These are phyloP conservation scores for Penicillium maclennaniae DNA, from an alignment of 495 filamentous ascomycete species.

Conservation along the genomic window DNA sequence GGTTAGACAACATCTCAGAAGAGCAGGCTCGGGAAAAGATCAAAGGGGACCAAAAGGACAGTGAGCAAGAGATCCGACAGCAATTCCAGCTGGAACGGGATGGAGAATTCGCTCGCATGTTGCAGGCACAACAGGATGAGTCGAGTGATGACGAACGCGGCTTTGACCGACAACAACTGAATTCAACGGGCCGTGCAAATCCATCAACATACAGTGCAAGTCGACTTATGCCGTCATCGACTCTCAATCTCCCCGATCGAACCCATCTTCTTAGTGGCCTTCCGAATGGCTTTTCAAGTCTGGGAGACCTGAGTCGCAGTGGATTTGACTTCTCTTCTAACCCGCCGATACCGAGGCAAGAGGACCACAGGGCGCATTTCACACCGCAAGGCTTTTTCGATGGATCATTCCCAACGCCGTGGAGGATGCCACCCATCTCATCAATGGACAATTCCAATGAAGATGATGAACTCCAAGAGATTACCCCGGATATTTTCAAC, in stretches of 20 bases:
- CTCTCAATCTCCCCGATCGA: slow-evolving; percentile 9
- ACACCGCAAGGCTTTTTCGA: no score
- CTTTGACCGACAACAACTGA: not conserved
- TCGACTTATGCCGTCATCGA: not conserved
- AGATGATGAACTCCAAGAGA: slow-evolving; percentile 25
- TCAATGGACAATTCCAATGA: not conserved
- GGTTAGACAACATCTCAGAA: slow-evolving; percentile 18
- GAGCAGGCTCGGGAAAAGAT: slow-evolving; percentile 28
- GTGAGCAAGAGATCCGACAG: slow-evolving; percentile 4
- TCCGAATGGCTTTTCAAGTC: not conserved
- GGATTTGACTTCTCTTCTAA: not conserved
- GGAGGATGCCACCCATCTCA: no score
- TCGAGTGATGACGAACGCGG: not conserved
- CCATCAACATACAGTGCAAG: not conserved
- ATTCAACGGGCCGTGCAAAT: not conserved
- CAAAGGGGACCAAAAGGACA: slow-evolving; percentile 32
- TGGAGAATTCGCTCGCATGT: slow-evolving; percentile 43
- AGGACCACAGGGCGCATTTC: no score
- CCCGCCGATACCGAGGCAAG: not conserved
- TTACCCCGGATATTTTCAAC: slow-evolving; percentile 14
- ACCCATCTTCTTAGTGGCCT: not conserved
- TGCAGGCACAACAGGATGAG: slow-evolving; percentile 25
- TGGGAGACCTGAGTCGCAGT: not conserved
- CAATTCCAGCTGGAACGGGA: slow-evolving; percentile 31
- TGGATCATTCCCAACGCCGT: not conserved